These are phyloP conservation scores for Penicillium aurantiogriseum DNA, from an alignment of 2,329 filamentous ascomycete species.

Conservation along the genomic window DNA sequence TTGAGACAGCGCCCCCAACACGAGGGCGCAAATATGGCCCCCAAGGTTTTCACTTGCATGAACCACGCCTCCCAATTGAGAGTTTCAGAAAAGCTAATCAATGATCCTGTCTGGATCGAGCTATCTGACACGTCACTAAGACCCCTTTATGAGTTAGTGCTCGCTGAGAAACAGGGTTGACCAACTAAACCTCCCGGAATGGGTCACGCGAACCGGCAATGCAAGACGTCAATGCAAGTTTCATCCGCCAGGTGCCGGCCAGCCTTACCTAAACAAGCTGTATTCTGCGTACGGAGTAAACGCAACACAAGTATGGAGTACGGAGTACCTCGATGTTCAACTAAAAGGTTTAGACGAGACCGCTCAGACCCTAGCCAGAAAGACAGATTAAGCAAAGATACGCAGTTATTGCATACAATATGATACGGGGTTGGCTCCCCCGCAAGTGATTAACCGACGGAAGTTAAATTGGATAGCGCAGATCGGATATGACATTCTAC, in stretches of 20 bases:
- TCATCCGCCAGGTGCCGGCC: conserved; percentile 13
- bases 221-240: conserved; percentile 5
- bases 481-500: conserved; percentile 1
- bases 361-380: neutral
- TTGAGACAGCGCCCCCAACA: neutral
- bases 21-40: neutral
- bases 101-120: neutral
- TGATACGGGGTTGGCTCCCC: conserved; percentile 3
- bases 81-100: neutral
- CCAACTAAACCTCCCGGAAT: conserved; percentile 1
- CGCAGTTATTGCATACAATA: neutral
- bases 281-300: neutral
- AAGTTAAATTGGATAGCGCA: conserved; percentile 8
- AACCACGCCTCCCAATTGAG: neutral
- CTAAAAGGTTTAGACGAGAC: neutral
- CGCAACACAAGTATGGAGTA: neutral
- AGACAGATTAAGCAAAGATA: conserved; percentile 6
- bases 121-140: conserved; percentile 19
- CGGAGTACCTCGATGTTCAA: neutral
- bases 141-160: conserved; percentile 1
- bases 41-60: conserved; percentile 3
- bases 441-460: neutral
- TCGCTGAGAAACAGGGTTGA: neutral
- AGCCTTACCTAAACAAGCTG: neutral
- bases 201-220: conserved; percentile 10